These are phyloP conservation scores for Myriosclerotinia duriaeana DNA, from an alignment of 2,329 filamentous ascomycete genomes.

Conservation along the genomic window DNA sequence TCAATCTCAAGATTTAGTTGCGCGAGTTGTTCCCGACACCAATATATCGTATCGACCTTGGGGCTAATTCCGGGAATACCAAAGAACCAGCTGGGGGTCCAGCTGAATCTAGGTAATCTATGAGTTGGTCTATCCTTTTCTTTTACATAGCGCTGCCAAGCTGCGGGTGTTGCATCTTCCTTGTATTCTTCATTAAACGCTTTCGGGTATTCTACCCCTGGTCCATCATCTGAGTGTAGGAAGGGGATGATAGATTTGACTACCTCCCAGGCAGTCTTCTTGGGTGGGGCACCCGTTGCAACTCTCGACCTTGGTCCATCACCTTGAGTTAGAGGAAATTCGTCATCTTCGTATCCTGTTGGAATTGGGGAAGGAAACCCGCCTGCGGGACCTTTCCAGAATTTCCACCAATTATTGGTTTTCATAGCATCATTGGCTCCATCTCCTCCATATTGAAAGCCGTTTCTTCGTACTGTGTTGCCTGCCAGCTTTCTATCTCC, in stretches of 20 bases:
- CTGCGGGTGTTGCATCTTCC: constrained; percentile 61
- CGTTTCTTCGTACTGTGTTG: constrained; percentile 32
- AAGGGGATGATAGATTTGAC: constrained; percentile 54
- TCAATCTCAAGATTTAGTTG: constrained; percentile 90
- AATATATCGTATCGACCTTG: constrained; percentile 94
- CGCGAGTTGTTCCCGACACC: constrained; percentile 83
- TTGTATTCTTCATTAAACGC: constrained; percentile 62
- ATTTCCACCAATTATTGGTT: constrained; percentile 55
- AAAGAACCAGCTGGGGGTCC: constrained; percentile 67
- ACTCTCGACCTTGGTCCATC: constrained; percentile 23
- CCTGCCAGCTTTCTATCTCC: constrained; percentile 29
- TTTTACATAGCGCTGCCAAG: constrained; percentile 83
- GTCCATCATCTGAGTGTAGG: constrained; percentile 35
- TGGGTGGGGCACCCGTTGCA: constrained; percentile 37
- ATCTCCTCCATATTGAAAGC: constrained; percentile 30
- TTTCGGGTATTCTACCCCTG: constrained; percentile 52
- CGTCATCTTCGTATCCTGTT: constrained; percentile 51
- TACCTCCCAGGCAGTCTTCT: constrained; percentile 53
- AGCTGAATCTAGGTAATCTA: constrained; percentile 63
- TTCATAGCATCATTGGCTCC: constrained; percentile 26
- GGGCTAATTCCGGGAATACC: constrained; percentile 76
- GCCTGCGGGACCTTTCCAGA: constrained; percentile 63
- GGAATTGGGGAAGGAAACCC: constrained; percentile 62
- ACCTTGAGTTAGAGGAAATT: constrained; percentile 45
- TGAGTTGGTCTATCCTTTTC: constrained; percentile 83